Base-by-base conservation (phyloP, 2,329 filamentous ascomycete species). In the Chrysosporium queenslandicum region DNA sequence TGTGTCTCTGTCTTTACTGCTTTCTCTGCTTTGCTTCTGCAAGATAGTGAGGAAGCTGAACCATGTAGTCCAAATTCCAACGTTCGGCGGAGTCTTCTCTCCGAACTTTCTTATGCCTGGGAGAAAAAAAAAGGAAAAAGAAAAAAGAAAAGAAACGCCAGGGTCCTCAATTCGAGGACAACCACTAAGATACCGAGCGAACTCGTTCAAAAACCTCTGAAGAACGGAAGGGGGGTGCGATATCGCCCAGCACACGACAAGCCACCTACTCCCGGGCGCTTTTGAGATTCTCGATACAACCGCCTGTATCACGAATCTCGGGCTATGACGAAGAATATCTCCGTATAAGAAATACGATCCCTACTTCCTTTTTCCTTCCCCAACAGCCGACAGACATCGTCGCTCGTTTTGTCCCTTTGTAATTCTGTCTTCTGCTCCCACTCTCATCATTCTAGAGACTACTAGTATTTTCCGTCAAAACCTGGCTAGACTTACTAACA, bases 261-360 rank as follows among this genome's bases (percentile, higher is more conserved):
- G n/a, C 21, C 25, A 16, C 34, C 8, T n/a, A 34, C 14, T 4
- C 29, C 29, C 29, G 4, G 67, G 73, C 41, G 63, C 74, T 87
- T 30, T 87, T 32, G 60, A 76, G 59, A 71, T 95, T 20, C 77
- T 79, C 59, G 66, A 69, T 27, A 77, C 77, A 58, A 82, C 45
- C 45, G 45, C 29, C 21, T 21, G 45, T 47, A 36, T 47, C 29
- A 16, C 45, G 18, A 47, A 36, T 36, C 21, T 7, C 12, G 25
- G 16, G 6, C 9, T n/a, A 30, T 37, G 45, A 23, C 29, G 29
- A 37, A 34, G 14, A 46, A 34, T 47, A 36, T 36, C 45, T 47
- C 29, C 29, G 45, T 18, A 37, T 4, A 16, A 11, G 18, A 36
- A 20, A 20, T 46, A 5, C 25, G 43, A 46, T 34, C 34, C 20